These are phyloP conservation scores for Hanseniaspora jakobsenii DNA, from an alignment of 805 yeast species.

Conservation along the genomic window DNA sequence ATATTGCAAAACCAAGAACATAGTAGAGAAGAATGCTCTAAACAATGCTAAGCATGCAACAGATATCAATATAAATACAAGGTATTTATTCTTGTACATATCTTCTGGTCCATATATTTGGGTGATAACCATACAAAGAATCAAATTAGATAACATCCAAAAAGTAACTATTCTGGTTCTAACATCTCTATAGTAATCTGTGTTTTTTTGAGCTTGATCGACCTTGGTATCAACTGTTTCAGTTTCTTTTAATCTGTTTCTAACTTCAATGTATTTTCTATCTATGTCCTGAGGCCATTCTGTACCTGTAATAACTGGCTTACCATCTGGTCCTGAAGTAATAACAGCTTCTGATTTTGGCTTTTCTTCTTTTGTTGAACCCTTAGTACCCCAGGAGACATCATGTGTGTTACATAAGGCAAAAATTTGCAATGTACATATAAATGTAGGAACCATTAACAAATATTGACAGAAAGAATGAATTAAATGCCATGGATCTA, in stretches of 20 bases:
- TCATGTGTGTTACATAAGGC: constrained; percentile 98
- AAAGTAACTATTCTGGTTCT: constrained; percentile 88
- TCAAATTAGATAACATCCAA: constrained; percentile 80
- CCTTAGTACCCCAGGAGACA: constrained; percentile 98
- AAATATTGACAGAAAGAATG: constrained; percentile 83
- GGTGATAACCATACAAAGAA: constrained; percentile 75
- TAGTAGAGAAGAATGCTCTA: constrained; percentile 71
- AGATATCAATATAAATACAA: constrained; percentile 79
- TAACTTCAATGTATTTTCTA: constrained; percentile 29
- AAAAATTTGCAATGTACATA: constrained; percentile 84
- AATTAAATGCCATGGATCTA: constrained; percentile 94
- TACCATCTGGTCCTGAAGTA: constrained; percentile 67
- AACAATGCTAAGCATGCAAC: constrained; percentile 75
- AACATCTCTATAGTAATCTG: constrained; percentile 88
- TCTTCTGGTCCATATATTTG: constrained; percentile 66
- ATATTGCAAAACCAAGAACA: constrained; percentile 42
- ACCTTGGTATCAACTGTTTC: constrained; percentile 24
- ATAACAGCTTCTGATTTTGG: constrained; percentile 73
- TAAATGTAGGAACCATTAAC: constrained; percentile 77
- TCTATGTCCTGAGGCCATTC: constrained; percentile 33
- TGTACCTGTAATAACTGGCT: constrained; percentile 59
- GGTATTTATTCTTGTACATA: constrained; percentile 56
- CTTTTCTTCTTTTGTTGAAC: constrained; percentile 64
- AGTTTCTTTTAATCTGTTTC: constrained; percentile 29
- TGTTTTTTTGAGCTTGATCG: constrained; percentile 31